Conservation (phyloP, 2,329 filamentous ascomycete species). For the Sclerotinia subarctica region DNA sequence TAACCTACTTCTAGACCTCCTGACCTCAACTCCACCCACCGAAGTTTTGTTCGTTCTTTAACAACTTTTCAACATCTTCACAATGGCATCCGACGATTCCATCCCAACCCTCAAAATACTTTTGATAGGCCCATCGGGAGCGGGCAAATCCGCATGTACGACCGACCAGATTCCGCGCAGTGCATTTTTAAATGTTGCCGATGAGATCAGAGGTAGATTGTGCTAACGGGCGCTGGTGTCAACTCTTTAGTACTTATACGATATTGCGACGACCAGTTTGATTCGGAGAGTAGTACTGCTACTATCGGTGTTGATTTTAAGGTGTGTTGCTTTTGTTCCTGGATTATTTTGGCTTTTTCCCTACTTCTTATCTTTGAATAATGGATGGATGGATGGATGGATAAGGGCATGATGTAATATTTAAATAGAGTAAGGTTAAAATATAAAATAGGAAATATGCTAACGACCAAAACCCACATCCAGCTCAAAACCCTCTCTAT, state of each 20-base stretch:
- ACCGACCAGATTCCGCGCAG: background rate
- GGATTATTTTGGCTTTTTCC: too few species aligned
- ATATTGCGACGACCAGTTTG: conserved; percentile 57
- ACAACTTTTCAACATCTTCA: conserved; percentile 1
- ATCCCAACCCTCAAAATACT: conserved; percentile 52
- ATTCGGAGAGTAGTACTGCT: conserved; percentile 51
- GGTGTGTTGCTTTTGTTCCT: conserved; percentile 38
- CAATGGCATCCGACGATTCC: conserved; percentile 47
- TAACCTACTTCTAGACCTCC: background rate
- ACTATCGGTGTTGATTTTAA: conserved; percentile 59
- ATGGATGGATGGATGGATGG: background rate
- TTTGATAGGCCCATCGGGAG: conserved; percentile 54
- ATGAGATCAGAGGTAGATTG: background rate
- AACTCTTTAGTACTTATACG: conserved; percentile 47
- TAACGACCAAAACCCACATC: background rate
- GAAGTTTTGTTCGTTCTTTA: background rate
- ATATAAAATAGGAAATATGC: background rate
- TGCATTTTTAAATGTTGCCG: conserved; percentile 20
- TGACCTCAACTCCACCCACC: background rate
- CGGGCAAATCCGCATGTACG: conserved; percentile 51
- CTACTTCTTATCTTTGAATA: background rate
- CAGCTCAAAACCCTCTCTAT: conserved; percentile 53
- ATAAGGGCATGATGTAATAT: background rate
- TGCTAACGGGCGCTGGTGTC: conserved; percentile 2
- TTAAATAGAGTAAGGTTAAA: too few species aligned